Evolutionary conservation across 2,329 filamentous ascomycete species (phyloP).

Genomic region (Cladosporium sp.): DNA sequence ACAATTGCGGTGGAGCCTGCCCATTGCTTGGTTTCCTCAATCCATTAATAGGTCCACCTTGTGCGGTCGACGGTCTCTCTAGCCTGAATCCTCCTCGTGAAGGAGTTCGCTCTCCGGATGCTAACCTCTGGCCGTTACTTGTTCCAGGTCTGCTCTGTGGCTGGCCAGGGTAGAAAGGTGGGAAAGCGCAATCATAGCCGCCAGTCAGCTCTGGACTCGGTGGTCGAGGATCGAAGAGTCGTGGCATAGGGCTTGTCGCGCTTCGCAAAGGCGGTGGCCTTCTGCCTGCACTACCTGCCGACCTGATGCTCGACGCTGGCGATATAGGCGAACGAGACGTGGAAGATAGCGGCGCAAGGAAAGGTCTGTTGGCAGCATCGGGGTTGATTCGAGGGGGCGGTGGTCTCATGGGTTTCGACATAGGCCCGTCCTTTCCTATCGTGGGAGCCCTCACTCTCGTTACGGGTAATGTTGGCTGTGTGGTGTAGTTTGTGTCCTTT

Average conservation of each 20-base stretch:
- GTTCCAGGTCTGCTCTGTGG: constrained; percentile 20
- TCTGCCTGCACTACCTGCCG: constrained; percentile 26
- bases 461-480: constrained; percentile 8
- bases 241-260: constrained; percentile 34
- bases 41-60: constrained; percentile 8
- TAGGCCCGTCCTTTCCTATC: constrained; percentile 3
- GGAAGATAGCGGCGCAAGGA: constrained; percentile 41
- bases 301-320: constrained; percentile 35
- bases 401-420: constrained; percentile 10
- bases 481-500: constrained; percentile 9
- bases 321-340: constrained; percentile 55
- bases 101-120: constrained; percentile 29
- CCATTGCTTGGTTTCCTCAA: constrained; percentile 15
- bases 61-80: constrained; percentile 21
- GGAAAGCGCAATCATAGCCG: constrained; percentile 55
- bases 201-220: constrained; percentile 45
- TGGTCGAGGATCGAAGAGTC: constrained; percentile 34
- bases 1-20: background rate
- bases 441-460: constrained; percentile 17
- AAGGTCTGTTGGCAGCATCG: constrained; percentile 33
- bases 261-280: constrained; percentile 31
- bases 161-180: constrained; percentile 46
- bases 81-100: constrained; percentile 28
- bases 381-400: constrained; percentile 33
- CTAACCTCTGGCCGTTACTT: constrained; percentile 29